Conservation (phyloP, 2,329 filamentous ascomycete species). For the Cytospora piceae region DNA sequence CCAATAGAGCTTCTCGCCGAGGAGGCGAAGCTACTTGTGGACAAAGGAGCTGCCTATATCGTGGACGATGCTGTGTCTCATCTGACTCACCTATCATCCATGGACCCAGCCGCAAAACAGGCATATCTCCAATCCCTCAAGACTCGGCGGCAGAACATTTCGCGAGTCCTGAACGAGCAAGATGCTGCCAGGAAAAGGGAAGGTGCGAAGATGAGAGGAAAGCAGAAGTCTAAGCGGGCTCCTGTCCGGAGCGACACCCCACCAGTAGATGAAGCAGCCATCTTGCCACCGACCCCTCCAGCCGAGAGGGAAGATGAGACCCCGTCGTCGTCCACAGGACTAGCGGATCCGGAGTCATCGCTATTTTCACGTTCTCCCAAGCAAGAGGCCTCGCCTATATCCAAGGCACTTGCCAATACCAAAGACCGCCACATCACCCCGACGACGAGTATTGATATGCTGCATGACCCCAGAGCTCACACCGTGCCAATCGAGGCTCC, state of each 20-base stretch:
- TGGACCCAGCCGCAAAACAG: conserved; percentile 60
- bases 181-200: conserved; percentile 40
- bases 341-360: conserved; percentile 9
- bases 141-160: conserved; percentile 47
- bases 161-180: conserved; percentile 45
- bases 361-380: conserved; percentile 13
- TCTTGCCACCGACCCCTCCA: conserved; percentile 2
- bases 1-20: conserved; percentile 90
- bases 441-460: conserved; percentile 43
- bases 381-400: conserved; percentile 2
- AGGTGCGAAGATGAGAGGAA: conserved; percentile 35
- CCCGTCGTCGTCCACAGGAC: background rate
- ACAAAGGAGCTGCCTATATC: conserved; percentile 75
- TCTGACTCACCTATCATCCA: conserved; percentile 61
- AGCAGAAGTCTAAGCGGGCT: conserved; percentile 28
- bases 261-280: conserved; percentile 5
- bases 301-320: conserved; percentile 2
- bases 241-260: conserved; percentile 9
- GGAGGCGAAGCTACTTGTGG: conserved; percentile 81
- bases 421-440: conserved; percentile 48
- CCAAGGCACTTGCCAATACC: conserved; percentile 28
- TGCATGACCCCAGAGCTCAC: conserved; percentile 32
- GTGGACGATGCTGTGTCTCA: conserved; percentile 80
- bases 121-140: conserved; percentile 66
- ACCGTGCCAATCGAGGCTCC: conserved; percentile 39